Base-by-base conservation (phyloP, 768 basidiomycete genomes). In the Pulveroboletus frians region DNA sequence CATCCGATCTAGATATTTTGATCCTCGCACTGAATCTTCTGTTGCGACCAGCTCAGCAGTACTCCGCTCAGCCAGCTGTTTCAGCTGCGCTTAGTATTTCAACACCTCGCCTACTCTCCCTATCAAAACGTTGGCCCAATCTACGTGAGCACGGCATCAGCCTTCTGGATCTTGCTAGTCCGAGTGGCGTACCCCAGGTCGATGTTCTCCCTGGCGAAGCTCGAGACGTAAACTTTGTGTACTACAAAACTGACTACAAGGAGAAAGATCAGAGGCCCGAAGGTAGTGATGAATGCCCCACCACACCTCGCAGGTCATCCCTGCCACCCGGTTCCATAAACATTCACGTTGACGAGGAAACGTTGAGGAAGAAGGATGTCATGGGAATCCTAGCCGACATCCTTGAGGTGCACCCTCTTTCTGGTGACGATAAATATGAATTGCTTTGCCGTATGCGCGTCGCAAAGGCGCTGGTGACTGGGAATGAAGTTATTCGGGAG, bases 21-120 rank as follows among this genome's bases (percentile, higher is more conserved):
- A 80, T 91, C 47, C 72, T 88, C 29, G 78, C 92, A 30, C 75
- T 98, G 51, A 86, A 88, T 57, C 79, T 97, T 39, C 74, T 96
- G 42, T 79, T 97, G 26, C 87, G 96, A 29, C 94, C 95, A 2
- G 85, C 92, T 4, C 94, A 97, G 62, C 94, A 97, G 64, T 98
- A 96, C 66, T 92, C 90, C 8, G 81, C 85, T 13, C 86, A 91
- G 59, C 85, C 88, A 9, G 82, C 90, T 11, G 84, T 94, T 44
- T 85, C 89, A 35, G 81, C 87, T 56, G 83, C 84, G 1, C 76
- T 90, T n/a, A 86, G 78, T 67, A 86, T 88, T 50, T 91, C 85
- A 31, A 88, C 84, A 3, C 78, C 83, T 48, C 85, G 89, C 44
- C 76, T 97, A 11, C 80, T 88, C 52, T 84, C 85, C 18, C 80